These are phyloP conservation scores for Ceratocystis eucalypticola DNA, from an alignment of 2,329 filamentous ascomycete species.

Conservation along the genomic window DNA sequence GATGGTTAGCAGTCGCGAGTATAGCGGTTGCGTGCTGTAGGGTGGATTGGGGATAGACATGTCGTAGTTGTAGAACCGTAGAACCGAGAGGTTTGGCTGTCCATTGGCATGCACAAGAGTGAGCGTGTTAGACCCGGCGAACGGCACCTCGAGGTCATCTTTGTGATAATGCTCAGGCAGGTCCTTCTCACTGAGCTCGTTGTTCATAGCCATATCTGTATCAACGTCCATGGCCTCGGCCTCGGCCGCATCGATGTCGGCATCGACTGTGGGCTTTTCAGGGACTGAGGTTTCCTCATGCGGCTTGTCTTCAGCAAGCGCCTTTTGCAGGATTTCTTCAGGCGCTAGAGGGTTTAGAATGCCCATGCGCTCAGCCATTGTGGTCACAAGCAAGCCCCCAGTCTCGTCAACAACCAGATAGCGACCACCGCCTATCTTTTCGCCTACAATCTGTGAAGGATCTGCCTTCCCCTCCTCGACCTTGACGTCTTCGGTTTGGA, in stretches of 20 bases:
- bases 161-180: constrained; percentile 21
- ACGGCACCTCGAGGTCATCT: constrained; percentile 49
- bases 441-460: constrained; percentile 1
- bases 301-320: not conserved
- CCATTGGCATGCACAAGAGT: constrained; percentile 70
- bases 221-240: constrained; percentile 7
- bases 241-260: not conserved
- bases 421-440: constrained; percentile 31
- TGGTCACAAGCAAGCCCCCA: constrained; percentile 65
- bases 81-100: constrained; percentile 73
- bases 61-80: constrained; percentile 86
- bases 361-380: constrained; percentile 79
- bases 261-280: not conserved
- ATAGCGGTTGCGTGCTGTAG: constrained; percentile 59
- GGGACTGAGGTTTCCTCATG: not conserved
- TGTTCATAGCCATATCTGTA: not conserved
- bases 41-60: constrained; percentile 45
- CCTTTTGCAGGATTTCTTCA: constrained; percentile 21
- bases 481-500: not conserved
- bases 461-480: constrained; percentile 20
- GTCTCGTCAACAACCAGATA: constrained; percentile 84
- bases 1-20: constrained; percentile 65
- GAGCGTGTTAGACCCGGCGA: constrained; percentile 57
- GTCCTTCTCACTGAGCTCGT: not conserved
- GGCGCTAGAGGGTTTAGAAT: constrained; percentile 45